Conservation (phyloP, 2,329 filamentous ascomycete genomes). For the Fusarium siculi region DNA sequence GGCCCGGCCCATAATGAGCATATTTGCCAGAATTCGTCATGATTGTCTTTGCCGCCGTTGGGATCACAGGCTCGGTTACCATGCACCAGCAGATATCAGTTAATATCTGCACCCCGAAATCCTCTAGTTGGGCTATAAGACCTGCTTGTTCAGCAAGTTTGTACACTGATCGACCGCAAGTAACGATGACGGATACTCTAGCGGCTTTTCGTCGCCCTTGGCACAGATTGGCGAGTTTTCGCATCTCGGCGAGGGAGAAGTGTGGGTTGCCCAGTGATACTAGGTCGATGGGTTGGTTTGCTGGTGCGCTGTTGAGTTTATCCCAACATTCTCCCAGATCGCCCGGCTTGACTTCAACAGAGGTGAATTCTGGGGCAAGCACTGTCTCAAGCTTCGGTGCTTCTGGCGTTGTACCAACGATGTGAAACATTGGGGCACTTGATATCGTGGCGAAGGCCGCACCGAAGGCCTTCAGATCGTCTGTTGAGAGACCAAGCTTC, state of each 20-base stretch:
- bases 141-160: constrained; percentile 31
- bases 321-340: constrained; percentile 17
- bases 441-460: constrained; percentile 37
- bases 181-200: neutral
- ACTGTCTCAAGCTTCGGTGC: constrained; percentile 11
- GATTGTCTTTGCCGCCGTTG: neutral
- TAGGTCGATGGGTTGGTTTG: constrained; percentile 8
- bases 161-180: constrained; percentile 14
- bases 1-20: constrained; percentile 29
- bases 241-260: constrained; percentile 29
- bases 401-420: constrained; percentile 31
- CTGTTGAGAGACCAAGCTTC: neutral
- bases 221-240: neutral
- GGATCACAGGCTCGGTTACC: constrained; percentile 28
- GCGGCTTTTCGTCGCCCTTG: neutral
- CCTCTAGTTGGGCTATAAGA: neutral
- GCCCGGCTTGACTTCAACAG: neutral
- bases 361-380: neutral
- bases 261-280: constrained; percentile 36
- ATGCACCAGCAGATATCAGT: constrained; percentile 34
- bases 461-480: constrained; percentile 35
- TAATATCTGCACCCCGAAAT: constrained; percentile 23
- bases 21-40: constrained; percentile 38
- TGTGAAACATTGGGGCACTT: constrained; percentile 39
- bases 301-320: constrained; percentile 15